Base-by-base conservation (phyloP, 164 flowering plant genomes). In the Liriodendron chinense region DNA sequence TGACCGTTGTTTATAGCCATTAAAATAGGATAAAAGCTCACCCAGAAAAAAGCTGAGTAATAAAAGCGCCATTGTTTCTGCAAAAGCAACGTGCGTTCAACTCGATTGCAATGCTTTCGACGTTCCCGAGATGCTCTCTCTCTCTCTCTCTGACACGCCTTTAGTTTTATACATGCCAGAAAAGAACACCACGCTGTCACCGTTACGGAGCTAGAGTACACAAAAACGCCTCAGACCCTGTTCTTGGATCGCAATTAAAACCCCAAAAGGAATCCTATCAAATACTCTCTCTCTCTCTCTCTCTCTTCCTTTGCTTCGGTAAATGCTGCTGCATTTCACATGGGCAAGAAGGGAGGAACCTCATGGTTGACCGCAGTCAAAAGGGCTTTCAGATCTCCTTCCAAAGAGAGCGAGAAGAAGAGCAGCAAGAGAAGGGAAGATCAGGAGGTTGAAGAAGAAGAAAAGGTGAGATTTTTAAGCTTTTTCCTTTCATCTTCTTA, bases 351-450 rank as follows among this genome's bases (percentile, higher is more conserved):
- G 57, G 87, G 85, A 71, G 82, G 85, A 13, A 83, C 49, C 65
- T 87, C 90, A 9, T 89, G 92, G 97, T 74, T 92, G 72, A 86
- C 84, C 7, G 91, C 82, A 2, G 92, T 92, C 28, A 94, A 88
- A 78, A 88, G 84, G 80, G 97, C 90, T 21, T 91, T 92, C 80
- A 77, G 91, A 73, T 90, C 97, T 82, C 95, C 97, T n/a, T 78
- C 90, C 2, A 90, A 90, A 76, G 89, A 87, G 28, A 75, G 65
- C 24, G 85, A 84, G 16, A 80, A 80, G 66, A 89, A 73, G 66
- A 77, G 76, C 70, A 74, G 80, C 81, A 80, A 81, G 59, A 84
- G 86, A 71, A 85, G 83, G 77, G 90, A 86, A 21, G 89, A 88
- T 2, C 78, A 81, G 22, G 88, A 84, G 7, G 86, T 83, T 26